Percentiles rank a stretch among this genome's conserved stretches.
These are phyloP conservation scores for Hirschfeldia incana DNA, from an alignment of 345 rosid species.

Conservation along the genomic window DNA sequence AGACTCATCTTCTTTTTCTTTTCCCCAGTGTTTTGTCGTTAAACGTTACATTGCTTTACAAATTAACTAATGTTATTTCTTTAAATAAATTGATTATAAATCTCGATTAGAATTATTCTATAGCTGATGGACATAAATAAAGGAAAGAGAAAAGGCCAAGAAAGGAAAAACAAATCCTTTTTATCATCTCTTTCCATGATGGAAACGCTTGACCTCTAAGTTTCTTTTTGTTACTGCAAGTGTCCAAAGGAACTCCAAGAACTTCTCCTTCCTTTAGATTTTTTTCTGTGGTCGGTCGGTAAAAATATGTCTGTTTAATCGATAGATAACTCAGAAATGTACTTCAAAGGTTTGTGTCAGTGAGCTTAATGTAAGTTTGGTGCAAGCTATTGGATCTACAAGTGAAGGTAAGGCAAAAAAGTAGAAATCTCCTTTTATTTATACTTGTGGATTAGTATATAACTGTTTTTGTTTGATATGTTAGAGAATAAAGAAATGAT, in stretches of 20 bases:
- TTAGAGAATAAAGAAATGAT: constrained; percentile 45
- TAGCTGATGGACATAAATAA: constrained; percentile 15
- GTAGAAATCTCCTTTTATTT: not conserved
- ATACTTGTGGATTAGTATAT: not conserved
- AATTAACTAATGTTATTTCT: not conserved
- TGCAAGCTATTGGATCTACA: constrained; percentile 30
- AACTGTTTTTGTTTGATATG: not conserved
- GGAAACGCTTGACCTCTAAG: constrained; percentile 35
- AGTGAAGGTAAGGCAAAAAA: constrained; percentile 9
- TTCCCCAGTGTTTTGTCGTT: constrained; percentile 26
- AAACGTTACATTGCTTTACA: constrained; percentile 23
- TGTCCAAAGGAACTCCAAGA: constrained; percentile 22
- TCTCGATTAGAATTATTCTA: constrained; percentile 6
- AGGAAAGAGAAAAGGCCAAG: not conserved
- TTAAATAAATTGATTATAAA: not conserved
- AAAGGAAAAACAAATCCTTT: not conserved
- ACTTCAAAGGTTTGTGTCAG: constrained; percentile 13
- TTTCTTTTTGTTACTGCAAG: not conserved
- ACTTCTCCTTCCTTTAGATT: constrained; percentile 18
- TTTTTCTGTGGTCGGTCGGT: constrained; percentile 3
- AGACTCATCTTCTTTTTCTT: not conserved
- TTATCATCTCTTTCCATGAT: constrained; percentile 22
- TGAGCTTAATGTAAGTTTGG: constrained; percentile 11
- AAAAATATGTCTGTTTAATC: constrained; percentile 19
- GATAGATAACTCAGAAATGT: not conserved